Base-by-base conservation (phyloP, 2,329 filamentous ascomycete species). In the Colletotrichum chrysophilum region DNA sequence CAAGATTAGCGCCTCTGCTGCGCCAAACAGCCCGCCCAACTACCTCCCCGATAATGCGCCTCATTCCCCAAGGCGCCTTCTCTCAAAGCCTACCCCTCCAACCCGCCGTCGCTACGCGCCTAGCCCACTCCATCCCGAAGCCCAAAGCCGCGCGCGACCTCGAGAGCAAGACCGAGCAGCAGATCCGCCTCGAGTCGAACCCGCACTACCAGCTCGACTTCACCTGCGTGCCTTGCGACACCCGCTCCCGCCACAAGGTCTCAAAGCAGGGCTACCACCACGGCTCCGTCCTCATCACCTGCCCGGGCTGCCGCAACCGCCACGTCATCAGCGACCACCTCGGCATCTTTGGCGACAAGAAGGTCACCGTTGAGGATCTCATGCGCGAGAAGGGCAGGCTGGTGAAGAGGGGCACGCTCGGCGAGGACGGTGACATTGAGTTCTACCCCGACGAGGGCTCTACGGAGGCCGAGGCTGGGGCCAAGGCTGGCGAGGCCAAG, bases 241-340 rank as follows among this genome's bases (percentile, higher is more conserved):
- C 91, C 43, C 93, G 96, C 74, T 97, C 95, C n/a, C 90, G 92
- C 14, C 97, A 99, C 86, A 91, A 91, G 66, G 89, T 99, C 80
- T 95, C 95, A 34, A 98, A 98, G 85, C 97, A 98, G 82, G 97
- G 95, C 36, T 99, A 99, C 83, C 96, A 98, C 85, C 89, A 93
- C 77, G 97, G 97, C 43, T 96, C 95, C 2, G 94, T 97, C 6
- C 88, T 99, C 73, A 96, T 98, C 78, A 93, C 94, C 38, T 99
- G 97, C 83, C 96, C 97, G 0, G 88, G 88, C 5, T 99, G 97
- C 85, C 93, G 93, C 81, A 96, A 95, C 82, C 91, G 96, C 28
- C 97, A 99, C 86, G 87, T 99, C 78, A 98, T 99, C 80, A 94
- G 93, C 81, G 97, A 99, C 84, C 94, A 99, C 84, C 86, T 99